Conservation (phyloP, 2,329 filamentous ascomycete species). For the Ascochyta koolunga region DNA sequence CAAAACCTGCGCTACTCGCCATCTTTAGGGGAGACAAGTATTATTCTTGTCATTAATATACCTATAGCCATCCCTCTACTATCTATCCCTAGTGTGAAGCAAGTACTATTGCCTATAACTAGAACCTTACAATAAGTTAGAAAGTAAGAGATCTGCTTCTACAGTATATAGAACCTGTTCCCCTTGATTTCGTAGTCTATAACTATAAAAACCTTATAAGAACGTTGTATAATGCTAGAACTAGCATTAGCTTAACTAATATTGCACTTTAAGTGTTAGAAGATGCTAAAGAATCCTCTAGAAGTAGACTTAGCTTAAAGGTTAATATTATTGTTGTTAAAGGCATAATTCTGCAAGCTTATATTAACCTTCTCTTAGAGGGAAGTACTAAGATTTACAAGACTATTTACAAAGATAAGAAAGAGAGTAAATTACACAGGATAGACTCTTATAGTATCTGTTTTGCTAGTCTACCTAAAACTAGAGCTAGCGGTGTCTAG, state of each 20-base stretch:
- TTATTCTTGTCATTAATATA: too few relatives aligned
- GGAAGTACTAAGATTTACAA: background rate
- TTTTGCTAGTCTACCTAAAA: background rate
- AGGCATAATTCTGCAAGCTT: background rate
- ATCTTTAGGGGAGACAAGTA: too few relatives aligned
- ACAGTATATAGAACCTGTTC: conserved; percentile 13
- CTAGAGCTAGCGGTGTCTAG: background rate
- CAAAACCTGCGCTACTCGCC: too few relatives aligned
- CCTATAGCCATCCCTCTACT: too few relatives aligned
- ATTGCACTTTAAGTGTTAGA: conserved; percentile 3
- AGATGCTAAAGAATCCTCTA: conserved; percentile 1
- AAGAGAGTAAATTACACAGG: background rate
- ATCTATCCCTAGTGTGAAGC: too few relatives aligned
- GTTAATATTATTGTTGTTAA: background rate
- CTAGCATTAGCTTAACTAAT: conserved; percentile 2
- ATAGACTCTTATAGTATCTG: background rate
- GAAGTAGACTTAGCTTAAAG: background rate
- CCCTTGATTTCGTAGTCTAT: conserved; percentile 8
- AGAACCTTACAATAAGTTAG: too few relatives aligned
- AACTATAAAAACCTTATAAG: conserved; percentile 17
- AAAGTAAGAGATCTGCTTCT: conserved; percentile 17
- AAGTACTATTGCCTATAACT: too few relatives aligned
- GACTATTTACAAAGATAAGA: background rate
- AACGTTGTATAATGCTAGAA: conserved; percentile 9
- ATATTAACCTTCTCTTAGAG: background rate